Base-by-base conservation (phyloP, 176 grass and related monocot genomes). In the Elymus sibiricus region DNA sequence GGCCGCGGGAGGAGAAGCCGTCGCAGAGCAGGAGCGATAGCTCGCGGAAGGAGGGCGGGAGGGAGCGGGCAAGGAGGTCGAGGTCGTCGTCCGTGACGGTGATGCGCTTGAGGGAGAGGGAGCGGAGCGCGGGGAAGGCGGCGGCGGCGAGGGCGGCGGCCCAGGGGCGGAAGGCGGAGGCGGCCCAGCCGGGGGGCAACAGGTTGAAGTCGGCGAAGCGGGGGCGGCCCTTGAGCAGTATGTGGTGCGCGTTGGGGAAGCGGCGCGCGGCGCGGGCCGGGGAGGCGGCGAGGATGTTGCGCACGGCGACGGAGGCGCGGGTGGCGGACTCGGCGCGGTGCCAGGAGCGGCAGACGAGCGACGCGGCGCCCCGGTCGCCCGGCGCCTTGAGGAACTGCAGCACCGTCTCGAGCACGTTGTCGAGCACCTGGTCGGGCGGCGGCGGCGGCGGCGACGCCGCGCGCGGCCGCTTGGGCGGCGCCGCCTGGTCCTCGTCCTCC, bases 181-280 rank as follows among this genome's bases (percentile, higher is more conserved):
- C 97, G 26, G 89, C 97, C 97, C 97, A 96, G 2, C 94, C 92
- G 0, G 43, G 32, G 22, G 97, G 97, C 7, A 99, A 87, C 62
- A 99, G 91, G 82, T 91, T 86, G 80, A 99, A 99, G 88, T 99
- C 97, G 28, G 92, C 89, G 78, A 99, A 99, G 49, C 97, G 92
- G 43, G 97, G 97, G 28, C 91, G 85, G 51, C 87, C 90, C 83
- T 99, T 99, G 76, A 99, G 97, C 26, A 94, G 89, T 21, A 99
- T 86, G 56, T 42, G 79, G 26, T 75, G 74, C 66, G 91, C 86
- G 64, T 21, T 66, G 70, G 88, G 92, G 90, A 99, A 99, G 69
- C 97, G 94, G 2, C 72, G 83, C 24, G 91, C 83, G 27, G 90
- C 81, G 42, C 97, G 92, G 14, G 82, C 47, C 22, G 97, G 92